Percentiles rank a stretch among this genome's conserved stretches.
Evolutionary conservation across 768 basidiomycete genomes (phyloP).

Genomic region (Suillus clintonianus): DNA sequence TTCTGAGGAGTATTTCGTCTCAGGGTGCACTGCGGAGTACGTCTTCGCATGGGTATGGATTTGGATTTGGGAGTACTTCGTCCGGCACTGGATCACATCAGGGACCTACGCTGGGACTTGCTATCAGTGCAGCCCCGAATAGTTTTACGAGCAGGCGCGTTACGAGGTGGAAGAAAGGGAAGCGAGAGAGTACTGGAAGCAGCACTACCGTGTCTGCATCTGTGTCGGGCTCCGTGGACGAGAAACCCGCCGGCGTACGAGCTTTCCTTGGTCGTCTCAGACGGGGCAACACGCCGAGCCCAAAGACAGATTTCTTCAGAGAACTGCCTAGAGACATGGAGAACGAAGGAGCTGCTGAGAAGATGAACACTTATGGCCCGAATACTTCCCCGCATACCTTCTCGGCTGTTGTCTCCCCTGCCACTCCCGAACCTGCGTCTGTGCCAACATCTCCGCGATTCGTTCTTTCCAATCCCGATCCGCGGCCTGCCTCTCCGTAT

Average conservation of each 20-base stretch:
- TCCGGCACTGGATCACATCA: slow-evolving; percentile 13
- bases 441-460: slow-evolving; percentile 23
- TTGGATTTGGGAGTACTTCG: slow-evolving; percentile 23
- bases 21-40: slow-evolving; percentile 29
- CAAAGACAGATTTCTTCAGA: slow-evolving; percentile 19
- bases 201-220: slow-evolving; percentile 11
- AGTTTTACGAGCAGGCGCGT: not conserved
- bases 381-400: not conserved
- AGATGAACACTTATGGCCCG: not conserved
- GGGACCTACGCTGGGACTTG: not conserved
- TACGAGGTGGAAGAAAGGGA: slow-evolving; percentile 19
- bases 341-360: slow-evolving; percentile 13
- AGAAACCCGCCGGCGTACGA: slow-evolving; percentile 29
- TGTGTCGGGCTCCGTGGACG: slow-evolving; percentile 19
- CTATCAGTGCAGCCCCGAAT: not conserved
- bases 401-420: not conserved
- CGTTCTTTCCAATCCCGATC: slow-evolving; percentile 34
- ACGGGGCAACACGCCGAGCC: slow-evolving; percentile 29
- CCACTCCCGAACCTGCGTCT: slow-evolving; percentile 14
- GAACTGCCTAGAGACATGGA: slow-evolving; percentile 22
- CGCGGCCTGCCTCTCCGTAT: slow-evolving; percentile 21
- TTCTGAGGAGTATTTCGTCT: slow-evolving; percentile 31
- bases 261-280: slow-evolving; percentile 28
- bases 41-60: slow-evolving; percentile 18
- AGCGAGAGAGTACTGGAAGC: slow-evolving; percentile 16